Base-by-base conservation (phyloP, 768 basidiomycete species). In the Amanita phalloides region DNA sequence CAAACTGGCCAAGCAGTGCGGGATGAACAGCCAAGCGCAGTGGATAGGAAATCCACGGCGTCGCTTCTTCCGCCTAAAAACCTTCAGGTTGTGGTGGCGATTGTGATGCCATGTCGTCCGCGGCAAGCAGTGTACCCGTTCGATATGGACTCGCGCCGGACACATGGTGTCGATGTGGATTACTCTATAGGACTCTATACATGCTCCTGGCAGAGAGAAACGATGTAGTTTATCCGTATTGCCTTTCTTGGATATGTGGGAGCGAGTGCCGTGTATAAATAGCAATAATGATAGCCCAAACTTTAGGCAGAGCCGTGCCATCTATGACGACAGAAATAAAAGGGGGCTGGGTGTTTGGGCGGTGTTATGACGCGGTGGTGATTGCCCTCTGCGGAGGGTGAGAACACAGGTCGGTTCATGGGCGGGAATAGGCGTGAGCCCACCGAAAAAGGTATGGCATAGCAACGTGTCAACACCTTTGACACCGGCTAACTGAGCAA, bases 391-490 rank as follows among this genome's bases (percentile, higher is more conserved):
- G 2, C 60, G 62, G 28, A 82, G 61, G 44, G 76, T 73, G 60
- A 82, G 53, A 41, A 81, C 70, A 61, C 72, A 75, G 5, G 68
- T 67, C 43, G 62, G 61, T 4, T 71, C 68, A 38, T 59, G 59
- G 25, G 66, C 65, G 26, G 64, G 56, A 30, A 68, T 69, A 14
- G 68, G 58, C 7, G 75, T 69, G 48, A 82, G 61, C n/a, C 80
- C 80, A 6, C 70, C 77, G 51, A 81, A 82, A 45, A 66, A 50
- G 11, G 71, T 74, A 46, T 76, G 75, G 46, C 65, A 63, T 35
- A 76, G 66, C 25, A 82, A 54, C 57, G 68, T 76, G 51, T 82
- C 81, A 25, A 72, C 63, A 28, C 78, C 68, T 56, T 71, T 60
- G 1, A 79, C 64, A 4, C 79, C 79, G 4, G 62, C 60, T 10